Base-by-base conservation (phyloP, 1,284 basidiomycete genomes). In the Cystobasidium sp. region DNA sequence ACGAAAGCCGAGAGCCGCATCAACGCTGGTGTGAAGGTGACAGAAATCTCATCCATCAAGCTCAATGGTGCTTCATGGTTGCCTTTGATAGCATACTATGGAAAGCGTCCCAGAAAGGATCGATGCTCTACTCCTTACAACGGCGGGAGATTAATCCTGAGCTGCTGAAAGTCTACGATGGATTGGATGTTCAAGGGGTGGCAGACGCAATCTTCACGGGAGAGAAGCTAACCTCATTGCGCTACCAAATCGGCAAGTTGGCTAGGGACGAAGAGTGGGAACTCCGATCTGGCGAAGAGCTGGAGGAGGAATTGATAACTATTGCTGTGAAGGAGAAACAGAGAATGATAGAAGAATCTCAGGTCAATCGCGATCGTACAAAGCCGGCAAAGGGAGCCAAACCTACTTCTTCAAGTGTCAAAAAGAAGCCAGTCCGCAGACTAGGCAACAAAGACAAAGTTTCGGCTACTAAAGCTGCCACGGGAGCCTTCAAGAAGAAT, bases 251-350 rank as follows among this genome's bases (percentile, higher is more conserved):
- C 20, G 69, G 58, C 18, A 71, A 71, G 69, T 61, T 61, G n/a
- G 59, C 43, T 41, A 24, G 51, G 47, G 62, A 73, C 41, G 43
- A 31, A 22, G 49, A 73, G 24, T 65, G 70, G 70, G 53, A 43
- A 37, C 43, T 65, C 43, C 24, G 51, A 47, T 73, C 31, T 39
- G 63, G 63, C 16, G 70, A 65, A 14, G 70, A 73, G 14, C 41
- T 73, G 12, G 63, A 62, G n/a, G 70, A 66, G 31, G 70, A 73
- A 24, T 53, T 73, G 7, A 73, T 73, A 7, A 73, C 62, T 8
- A 52, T 56, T 16, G 52, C 70, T 22, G 18, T 31, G 51, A 66
- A 73, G 16, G 63, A 66, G n/a, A 37, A 31, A 41, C 62, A 73
- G 20, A n/a, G 43, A 18, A 44, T 58, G n/a, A 55, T 56, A 8